Evolutionary conservation across 2,329 filamentous ascomycete species (phyloP), one percentile per base, ranked within the genome.

Genomic region (Boeremia lycopersici): DNA sequence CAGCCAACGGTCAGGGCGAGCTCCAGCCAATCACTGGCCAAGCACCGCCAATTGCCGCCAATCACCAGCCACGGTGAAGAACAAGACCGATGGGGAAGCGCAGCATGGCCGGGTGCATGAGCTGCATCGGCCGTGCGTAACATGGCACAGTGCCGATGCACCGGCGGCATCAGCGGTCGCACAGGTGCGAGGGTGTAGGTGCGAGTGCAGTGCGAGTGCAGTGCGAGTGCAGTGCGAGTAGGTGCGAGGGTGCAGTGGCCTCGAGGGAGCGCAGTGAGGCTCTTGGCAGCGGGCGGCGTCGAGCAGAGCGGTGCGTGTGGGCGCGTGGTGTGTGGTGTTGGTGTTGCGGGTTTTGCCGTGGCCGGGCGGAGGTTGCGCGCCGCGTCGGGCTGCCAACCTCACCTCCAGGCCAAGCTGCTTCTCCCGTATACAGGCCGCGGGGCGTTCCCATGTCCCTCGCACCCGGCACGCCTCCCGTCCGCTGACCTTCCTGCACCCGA

Each of bases 381-480:
- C 52, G 52, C 52, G 52, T 55, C 46, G 53, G 42, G 50, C 36
- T 46, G 48, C 50, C 56, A 62, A 59, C 62, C 59, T 62, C 60
- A 56, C 57, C 54, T 46, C 43, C 56, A 49, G 52, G 46, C 46
- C 31, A n/a, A 49, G 52, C 52, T 46, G 46, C 52, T 53, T 53
- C 48, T 38, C 49, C 38, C 57, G 44, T 59, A 57, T 55, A 45
- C 60, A 63, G 70, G 70, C 64, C 69, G 62, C 67, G 63, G 66
- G 70, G 69, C 63, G 57, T 59, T 62, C 61, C 65, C 63, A 56
- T 68, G 62, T 68, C 64, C 69, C 63, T 59, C 59, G 47, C 52
- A 48, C 48, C 48, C 57, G 47, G 44, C 54, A 47, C 43, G 36
- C 34, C 43, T 59, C 52, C 47, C 46, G 50, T 48, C 49, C 56